Evolutionary conservation across 2,329 filamentous ascomycete species (phyloP).

Genomic region (Trichoderma lentiforme): DNA sequence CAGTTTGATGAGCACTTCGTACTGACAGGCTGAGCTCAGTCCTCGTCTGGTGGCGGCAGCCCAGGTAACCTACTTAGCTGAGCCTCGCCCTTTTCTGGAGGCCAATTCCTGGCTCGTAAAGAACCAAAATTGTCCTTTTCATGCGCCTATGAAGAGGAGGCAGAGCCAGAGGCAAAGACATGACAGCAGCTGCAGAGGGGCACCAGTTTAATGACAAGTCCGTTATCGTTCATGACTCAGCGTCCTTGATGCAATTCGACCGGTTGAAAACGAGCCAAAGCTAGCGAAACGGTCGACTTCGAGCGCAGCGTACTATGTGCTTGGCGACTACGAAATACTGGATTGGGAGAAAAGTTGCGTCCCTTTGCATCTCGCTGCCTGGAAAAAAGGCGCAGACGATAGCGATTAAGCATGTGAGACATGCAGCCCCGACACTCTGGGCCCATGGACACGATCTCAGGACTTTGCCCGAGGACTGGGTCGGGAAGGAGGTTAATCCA

Average conservation of each 20-base stretch:
- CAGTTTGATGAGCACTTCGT: constrained; percentile 6
- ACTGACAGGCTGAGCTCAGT: not conserved
- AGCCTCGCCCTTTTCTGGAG: not conserved
- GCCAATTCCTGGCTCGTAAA: not conserved
- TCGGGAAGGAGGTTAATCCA: constrained; percentile 4
- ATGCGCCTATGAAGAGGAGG: not conserved
- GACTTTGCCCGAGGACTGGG: constrained; percentile 1
- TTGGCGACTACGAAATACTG: not conserved
- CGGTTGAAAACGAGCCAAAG: not conserved
- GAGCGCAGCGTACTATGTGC: not conserved
- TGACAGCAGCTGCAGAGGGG: not conserved
- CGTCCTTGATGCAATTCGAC: not conserved
- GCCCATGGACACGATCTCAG: not conserved
- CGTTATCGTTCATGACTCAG: not conserved
- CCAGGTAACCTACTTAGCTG: not conserved
- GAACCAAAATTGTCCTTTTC: not conserved
- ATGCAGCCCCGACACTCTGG: not conserved
- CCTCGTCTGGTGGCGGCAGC: not conserved
- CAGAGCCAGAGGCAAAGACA: not conserved
- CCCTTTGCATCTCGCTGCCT: not conserved
- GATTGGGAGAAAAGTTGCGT: not conserved
- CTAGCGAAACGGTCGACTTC: constrained; percentile 3
- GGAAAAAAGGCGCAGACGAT: constrained; percentile 1
- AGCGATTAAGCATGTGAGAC: not conserved
- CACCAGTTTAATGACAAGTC: not conserved